A percentile compares a stretch with the other conserved stretches of the same genome.
These are phyloP conservation scores for Dacryopinax primogenitus DNA, from an alignment of 768 basidiomycete genomes.

Conservation along the genomic window DNA sequence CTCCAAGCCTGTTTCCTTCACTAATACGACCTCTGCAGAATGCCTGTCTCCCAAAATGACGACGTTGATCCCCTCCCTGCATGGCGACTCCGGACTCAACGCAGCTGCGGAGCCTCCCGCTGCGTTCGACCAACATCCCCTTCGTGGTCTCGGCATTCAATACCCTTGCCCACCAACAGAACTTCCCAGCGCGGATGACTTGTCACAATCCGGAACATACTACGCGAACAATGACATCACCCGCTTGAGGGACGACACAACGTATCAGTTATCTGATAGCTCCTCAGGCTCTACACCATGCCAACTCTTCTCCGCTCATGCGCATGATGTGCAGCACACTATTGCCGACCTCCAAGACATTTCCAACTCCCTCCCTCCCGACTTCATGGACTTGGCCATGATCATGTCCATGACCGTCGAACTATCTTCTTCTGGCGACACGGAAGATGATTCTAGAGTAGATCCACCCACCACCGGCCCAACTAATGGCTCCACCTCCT, in stretches of 20 bases:
- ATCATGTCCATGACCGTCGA: background rate
- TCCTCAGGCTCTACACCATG: background rate
- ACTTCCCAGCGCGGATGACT: background rate
- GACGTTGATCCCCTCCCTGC: background rate
- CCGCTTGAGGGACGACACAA: background rate
- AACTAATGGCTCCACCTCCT: background rate
- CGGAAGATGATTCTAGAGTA: background rate
- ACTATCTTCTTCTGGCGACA: background rate
- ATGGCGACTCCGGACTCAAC: background rate
- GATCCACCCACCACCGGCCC: background rate
- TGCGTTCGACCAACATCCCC: background rate
- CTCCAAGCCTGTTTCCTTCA: too few species aligned
- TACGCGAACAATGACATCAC: background rate
- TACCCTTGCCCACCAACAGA: background rate
- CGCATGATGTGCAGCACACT: background rate
- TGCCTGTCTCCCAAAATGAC: too few species aligned
- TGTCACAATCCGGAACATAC: background rate
- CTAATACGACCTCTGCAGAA: too few species aligned
- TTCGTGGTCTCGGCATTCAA: background rate
- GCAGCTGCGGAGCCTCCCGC: background rate
- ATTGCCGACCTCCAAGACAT: background rate
- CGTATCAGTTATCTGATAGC: background rate
- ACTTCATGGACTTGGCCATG: background rate
- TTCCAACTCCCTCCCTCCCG: background rate
- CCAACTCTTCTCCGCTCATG: background rate